Conservation (phyloP, 1,284 basidiomycete genomes). For the Rhodotorula sp. region DNA sequence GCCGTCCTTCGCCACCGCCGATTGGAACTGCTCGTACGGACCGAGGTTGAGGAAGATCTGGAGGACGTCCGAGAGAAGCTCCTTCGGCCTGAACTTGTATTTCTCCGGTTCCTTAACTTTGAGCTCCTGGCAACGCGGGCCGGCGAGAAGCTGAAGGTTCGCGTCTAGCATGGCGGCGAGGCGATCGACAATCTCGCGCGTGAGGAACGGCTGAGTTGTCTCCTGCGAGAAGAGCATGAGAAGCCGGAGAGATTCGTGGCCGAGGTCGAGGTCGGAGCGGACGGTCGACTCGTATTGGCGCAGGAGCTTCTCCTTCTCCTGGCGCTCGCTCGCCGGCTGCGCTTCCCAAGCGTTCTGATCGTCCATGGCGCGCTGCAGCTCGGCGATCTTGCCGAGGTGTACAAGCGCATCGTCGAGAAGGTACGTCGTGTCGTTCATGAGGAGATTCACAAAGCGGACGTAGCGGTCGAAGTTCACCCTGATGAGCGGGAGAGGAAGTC, state of each 20-base stretch:
- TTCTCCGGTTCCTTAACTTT: slow-evolving; percentile 84
- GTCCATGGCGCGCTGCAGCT: slow-evolving; percentile 80
- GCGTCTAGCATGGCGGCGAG: slow-evolving; percentile 97
- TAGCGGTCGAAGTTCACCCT: slow-evolving; percentile 81
- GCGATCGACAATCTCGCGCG: slow-evolving; percentile 91
- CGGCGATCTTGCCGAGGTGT: slow-evolving; percentile 82
- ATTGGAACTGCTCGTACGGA: slow-evolving; percentile 74
- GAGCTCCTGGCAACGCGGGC: slow-evolving; percentile 75
- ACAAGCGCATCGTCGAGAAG: slow-evolving; percentile 94
- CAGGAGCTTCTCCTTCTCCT: slow-evolving; percentile 78
- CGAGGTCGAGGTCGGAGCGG: slow-evolving; percentile 79
- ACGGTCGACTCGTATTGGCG: slow-evolving; percentile 78
- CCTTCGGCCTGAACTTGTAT: slow-evolving; percentile 83
- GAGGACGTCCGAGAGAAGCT: slow-evolving; percentile 79
- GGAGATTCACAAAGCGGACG: slow-evolving; percentile 91
- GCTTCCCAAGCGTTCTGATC: slow-evolving; percentile 68
- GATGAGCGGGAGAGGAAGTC: slow-evolving; percentile 6
- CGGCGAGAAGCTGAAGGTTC: slow-evolving; percentile 85
- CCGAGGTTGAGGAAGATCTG: slow-evolving; percentile 90
- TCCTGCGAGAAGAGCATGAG: slow-evolving; percentile 90
- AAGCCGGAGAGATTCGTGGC: slow-evolving; percentile 81
- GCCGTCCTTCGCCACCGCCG: slow-evolving; percentile 87
- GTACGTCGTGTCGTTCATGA: slow-evolving; percentile 99
- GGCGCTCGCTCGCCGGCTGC: slow-evolving; percentile 66
- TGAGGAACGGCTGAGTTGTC: slow-evolving; percentile 89